These are phyloP conservation scores for Reutealis trisperma DNA, from an alignment of 345 rosid genomes.

Conservation along the genomic window DNA sequence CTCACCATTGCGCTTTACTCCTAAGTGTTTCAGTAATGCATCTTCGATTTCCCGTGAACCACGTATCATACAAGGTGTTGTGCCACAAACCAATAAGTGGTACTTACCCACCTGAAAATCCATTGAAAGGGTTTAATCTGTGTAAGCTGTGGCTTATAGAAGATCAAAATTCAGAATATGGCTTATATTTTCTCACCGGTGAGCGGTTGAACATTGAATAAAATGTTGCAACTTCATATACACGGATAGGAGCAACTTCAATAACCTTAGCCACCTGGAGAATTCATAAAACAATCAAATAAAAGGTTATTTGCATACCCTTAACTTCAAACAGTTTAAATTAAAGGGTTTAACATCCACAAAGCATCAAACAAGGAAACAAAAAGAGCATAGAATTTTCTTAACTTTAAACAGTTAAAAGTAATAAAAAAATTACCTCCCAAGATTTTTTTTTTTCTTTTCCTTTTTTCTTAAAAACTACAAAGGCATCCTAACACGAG, in stretches of 20 bases:
- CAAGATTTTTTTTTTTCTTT: no score
- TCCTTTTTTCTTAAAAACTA: no score
- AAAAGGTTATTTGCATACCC: neutral
- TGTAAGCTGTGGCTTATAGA: conserved; percentile 12
- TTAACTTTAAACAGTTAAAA: no score
- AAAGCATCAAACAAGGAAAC: no score
- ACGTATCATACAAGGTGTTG: conserved; percentile 97
- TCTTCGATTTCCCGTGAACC: conserved; percentile 92
- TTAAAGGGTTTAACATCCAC: no score
- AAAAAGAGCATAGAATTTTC: no score
- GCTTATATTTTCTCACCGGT: conserved; percentile 52
- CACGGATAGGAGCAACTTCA: conserved; percentile 93
- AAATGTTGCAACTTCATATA: conserved; percentile 96
- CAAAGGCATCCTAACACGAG: no score
- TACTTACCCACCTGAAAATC: conserved; percentile 84
- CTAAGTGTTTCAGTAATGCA: conserved; percentile 85
- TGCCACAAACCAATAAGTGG: conserved; percentile 97
- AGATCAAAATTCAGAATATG: neutral
- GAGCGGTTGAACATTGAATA: conserved; percentile 95
- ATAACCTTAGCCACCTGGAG: conserved; percentile 82
- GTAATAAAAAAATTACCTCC: no score
- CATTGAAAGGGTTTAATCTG: conserved; percentile 16
- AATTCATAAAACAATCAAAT: conserved; percentile 16
- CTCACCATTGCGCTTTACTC: conserved; percentile 92
- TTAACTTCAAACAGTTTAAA: neutral